Conservation (phyloP, 352 stramenopile species). For the Elongisporangium senticosum region DNA sequence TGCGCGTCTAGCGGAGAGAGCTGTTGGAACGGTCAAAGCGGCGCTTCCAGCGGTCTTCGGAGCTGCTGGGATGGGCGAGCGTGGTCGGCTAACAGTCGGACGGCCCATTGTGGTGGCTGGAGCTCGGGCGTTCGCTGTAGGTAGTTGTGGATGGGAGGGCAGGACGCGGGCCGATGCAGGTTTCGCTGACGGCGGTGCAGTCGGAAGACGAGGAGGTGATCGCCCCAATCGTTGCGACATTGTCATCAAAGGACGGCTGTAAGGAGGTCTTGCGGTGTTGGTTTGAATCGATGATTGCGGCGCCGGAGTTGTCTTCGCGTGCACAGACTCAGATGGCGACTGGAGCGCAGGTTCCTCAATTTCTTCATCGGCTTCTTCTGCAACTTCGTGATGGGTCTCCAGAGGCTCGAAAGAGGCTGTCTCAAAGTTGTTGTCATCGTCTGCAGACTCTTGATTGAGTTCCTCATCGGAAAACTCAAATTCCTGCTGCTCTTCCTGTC, state of each 20-base stretch:
- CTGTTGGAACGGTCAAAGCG: slow-evolving; percentile 3
- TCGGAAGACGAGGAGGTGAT: slow-evolving; percentile 21
- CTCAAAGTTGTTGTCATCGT: neutral
- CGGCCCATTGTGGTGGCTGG: slow-evolving; percentile 8
- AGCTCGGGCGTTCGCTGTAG: neutral
- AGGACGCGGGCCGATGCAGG: slow-evolving; percentile 20
- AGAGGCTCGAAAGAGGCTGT: neutral
- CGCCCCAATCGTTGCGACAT: slow-evolving; percentile 15
- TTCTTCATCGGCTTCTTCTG: neutral
- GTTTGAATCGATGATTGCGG: neutral
- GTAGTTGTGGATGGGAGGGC: slow-evolving; percentile 5
- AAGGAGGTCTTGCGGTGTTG: neutral
- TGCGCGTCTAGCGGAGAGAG: slow-evolving; percentile 26
- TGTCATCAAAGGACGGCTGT: neutral
- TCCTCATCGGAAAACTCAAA: slow-evolving; percentile 4
- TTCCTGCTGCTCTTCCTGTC: neutral
- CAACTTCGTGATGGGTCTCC: slow-evolving; percentile 4
- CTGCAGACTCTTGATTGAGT: neutral
- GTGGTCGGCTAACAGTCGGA: slow-evolving; percentile 15
- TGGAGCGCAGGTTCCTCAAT: slow-evolving; percentile 2
- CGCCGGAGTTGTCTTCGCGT: slow-evolving; percentile 4
- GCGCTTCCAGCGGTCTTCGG: slow-evolving; percentile 4
- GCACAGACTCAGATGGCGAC: slow-evolving; percentile 11
- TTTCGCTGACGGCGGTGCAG: slow-evolving; percentile 20
- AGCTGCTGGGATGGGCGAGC: slow-evolving; percentile 17